A percentile compares a stretch with the other conserved stretches of the same genome.
These are phyloP conservation scores for Cavenderia fasciculata DNA, from an alignment of 78 protist genomes.

Conservation along the genomic window DNA sequence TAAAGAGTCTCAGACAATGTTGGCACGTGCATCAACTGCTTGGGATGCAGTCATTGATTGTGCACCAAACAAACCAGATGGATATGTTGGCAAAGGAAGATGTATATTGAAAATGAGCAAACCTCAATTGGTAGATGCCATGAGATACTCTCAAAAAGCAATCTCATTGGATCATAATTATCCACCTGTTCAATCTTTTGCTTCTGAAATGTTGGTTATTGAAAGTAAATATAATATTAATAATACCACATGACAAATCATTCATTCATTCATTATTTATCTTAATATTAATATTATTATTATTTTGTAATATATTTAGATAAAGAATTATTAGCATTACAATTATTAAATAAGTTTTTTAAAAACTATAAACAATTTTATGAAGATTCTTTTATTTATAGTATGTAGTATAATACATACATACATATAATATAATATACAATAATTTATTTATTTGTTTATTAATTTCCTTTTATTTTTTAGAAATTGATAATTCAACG, in stretches of 20 bases:
- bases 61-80: slow-evolving; percentile 30
- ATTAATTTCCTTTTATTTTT: neutral
- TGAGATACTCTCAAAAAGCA: neutral
- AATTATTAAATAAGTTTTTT: slow-evolving; percentile 4
- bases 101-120: neutral
- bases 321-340: slow-evolving; percentile 7
- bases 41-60: slow-evolving; percentile 45
- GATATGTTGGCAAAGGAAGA: slow-evolving; percentile 47
- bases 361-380: slow-evolving; percentile 27
- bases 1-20: neutral
- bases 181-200: slow-evolving; percentile 21
- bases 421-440: neutral
- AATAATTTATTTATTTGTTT: neutral
- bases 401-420: neutral
- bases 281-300: no score
- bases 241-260: neutral
- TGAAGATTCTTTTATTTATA: neutral
- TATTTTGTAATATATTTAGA: neutral
- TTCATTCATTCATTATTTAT: neutral
- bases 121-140: neutral
- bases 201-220: slow-evolving; percentile 29
- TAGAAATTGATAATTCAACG: neutral
- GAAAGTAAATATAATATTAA: neutral
- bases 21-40: neutral
- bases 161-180: slow-evolving; percentile 18